Conservation (phyloP, 306 rosid species). For the Cucumis melo region DNA sequence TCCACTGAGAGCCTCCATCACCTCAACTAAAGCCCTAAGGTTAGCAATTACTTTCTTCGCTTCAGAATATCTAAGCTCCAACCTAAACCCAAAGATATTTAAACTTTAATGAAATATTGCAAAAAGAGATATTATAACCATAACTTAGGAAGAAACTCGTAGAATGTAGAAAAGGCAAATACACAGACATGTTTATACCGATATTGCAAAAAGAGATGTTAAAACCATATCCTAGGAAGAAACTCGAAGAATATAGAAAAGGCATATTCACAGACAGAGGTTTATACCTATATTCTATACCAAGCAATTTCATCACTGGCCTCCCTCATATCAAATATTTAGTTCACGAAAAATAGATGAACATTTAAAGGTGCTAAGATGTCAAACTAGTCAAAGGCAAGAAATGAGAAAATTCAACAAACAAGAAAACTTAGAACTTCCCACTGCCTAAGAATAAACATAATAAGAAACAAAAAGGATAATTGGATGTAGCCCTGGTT, state of each 20-base stretch:
- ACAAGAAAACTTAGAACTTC: not conserved
- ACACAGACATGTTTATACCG: not conserved
- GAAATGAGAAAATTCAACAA: not conserved
- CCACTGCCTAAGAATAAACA: not conserved
- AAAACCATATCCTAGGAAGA: no score
- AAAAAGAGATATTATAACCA: not conserved
- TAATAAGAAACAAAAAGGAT: not conserved
- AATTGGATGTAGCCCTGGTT: no score
- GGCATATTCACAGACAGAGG: no score
- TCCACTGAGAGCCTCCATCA: conserved; percentile 74
- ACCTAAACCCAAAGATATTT: conserved; percentile 21
- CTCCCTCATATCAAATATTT: not conserved
- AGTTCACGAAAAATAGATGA: not conserved
- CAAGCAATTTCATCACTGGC: not conserved
- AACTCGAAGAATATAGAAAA: no score
- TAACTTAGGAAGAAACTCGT: not conserved
- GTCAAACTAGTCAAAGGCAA: not conserved
- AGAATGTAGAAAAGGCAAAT: not conserved
- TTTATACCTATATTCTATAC: not conserved
- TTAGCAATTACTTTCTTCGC: conserved; percentile 68
- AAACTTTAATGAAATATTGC: not conserved
- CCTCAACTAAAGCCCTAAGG: conserved; percentile 79
- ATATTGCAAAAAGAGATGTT: no score
- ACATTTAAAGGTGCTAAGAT: not conserved
- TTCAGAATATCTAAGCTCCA: conserved; percentile 39